Evolutionary conservation across 345 rosid species (phyloP), one percentile per base, ranked within the genome.

Genomic region (Hibiscus syriacus): DNA sequence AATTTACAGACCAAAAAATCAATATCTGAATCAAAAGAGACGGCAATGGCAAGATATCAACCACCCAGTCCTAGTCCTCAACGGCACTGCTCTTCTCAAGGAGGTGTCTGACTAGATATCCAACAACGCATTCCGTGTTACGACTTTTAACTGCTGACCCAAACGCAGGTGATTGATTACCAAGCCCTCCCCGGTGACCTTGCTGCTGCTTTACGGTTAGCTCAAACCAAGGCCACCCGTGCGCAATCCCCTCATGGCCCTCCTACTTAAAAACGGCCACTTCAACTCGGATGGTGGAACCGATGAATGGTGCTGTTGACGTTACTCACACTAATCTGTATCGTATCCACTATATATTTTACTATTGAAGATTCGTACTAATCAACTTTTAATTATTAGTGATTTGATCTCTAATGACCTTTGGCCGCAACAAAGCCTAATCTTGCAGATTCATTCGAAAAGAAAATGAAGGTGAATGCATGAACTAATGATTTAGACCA

Each of bases 51-150:
- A 6, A 62, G 19, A 12, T 61, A 20, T 39, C 66, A 32, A 27
- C 62, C 36, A 12, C 13, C 25, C n/a, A 39, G 34, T 22, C 29
- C 12, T 17, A 1, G 3, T 34, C 49, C 22, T 68, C 8, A 56
- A 41, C 13, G 55, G 72, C 41, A 53, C 64, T 27, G 49, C 12
- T 50, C 60, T 74, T 0, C 71, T 74, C 0, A 53, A 66, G 45
- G 23, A 55, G 57, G 78, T 77, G 26, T 81, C 80, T 74, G 22
- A 38, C 20, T 46, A 54, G 9, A 69, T 77, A 3, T 58, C 79
- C 2, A 52, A 70, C 73, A 59, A 63, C 72, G 22, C n/a, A 13
- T 72, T 57, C 73, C 78, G 78, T 22, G 8, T 48, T 17, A 0
- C 55, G 0, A 53, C 76, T 14, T 75, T n/a, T 75, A 10, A 34